Evolutionary conservation across 208 protist genomes (phyloP), one percentile per base, ranked within the genome.

Genomic region (Leishmania major): DNA sequence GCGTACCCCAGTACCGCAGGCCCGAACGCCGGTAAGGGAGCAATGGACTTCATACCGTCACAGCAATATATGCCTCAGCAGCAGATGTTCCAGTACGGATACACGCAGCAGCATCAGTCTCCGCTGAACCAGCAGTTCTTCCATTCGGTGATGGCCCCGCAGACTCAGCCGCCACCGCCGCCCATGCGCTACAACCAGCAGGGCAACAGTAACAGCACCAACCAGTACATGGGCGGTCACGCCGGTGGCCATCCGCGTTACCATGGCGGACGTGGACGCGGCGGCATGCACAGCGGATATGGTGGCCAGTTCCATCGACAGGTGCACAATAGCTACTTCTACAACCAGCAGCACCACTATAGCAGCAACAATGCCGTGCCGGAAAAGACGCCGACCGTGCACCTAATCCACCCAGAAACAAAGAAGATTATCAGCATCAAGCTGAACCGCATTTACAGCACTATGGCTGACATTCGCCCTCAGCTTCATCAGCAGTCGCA

Each of bases 311-410:
- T 84, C 47, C 79, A 87, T 67, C 82, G 78, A 3, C 86, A 86
- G 83, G 82, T 89, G 66, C 87, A 91, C 82, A 89, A 90, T 82
- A 87, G 53, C 72, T 86, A 85, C 82, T 87, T 79, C 79, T 90
- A 87, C 85, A 87, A 90, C 70, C 87, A 87, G 82, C 84, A 88
- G 51, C 83, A 90, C 83, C 84, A 89, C 82, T 87, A 83, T 84
- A 86, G 80, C 80, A 90, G 82, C 87, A 94, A 94, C 83, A 94
- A 94, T 80, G 88, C 88, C n/a, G 88, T 94, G 71, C 90, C 90
- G 25, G 90, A 94, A 84, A 89, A 88, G 87, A 94, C 90, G 17
- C 89, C 87, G 40, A 94, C 90, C 51, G 76, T 92, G 45, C 89
- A 86, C 47, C 57, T 94, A 8, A 75, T 83, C 31, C 77, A 94